phyloP scores from a whole-genome alignment of 2,329 filamentous ascomycete species.

The Pleoardoris graminearum region DNA sequence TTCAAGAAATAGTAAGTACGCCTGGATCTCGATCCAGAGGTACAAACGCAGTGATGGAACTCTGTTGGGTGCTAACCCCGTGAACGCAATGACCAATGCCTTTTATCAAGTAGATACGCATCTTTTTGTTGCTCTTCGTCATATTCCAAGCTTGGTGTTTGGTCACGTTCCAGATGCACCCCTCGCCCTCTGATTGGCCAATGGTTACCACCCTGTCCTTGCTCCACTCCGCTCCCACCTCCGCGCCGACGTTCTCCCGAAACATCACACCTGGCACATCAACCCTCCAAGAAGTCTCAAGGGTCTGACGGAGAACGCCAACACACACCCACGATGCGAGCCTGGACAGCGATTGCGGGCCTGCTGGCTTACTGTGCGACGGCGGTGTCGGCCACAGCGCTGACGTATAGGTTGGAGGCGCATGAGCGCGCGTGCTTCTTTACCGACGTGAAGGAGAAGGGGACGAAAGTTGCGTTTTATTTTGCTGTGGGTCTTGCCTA shows the following conservation, averaged over 20 bases:
- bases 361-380: constrained; percentile 72
- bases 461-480: constrained; percentile 95
- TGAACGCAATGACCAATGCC: too few relatives aligned
- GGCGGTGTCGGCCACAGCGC: constrained; percentile 78
- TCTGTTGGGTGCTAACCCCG: too few relatives aligned
- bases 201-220: constrained; percentile 13
- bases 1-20: too few relatives aligned
- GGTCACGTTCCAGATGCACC: too few relatives aligned
- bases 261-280: constrained; percentile 34
- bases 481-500: constrained; percentile 73
- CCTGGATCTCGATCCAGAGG: too few relatives aligned
- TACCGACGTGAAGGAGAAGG: constrained; percentile 72
- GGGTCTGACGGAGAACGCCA: not conserved
- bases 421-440: constrained; percentile 98
- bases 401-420: constrained; percentile 88
- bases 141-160: too few relatives aligned
- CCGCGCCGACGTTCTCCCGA: constrained; percentile 21
- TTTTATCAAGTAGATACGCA: too few relatives aligned
- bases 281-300: not conserved
- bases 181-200: constrained; percentile 20
- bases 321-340: constrained; percentile 38
- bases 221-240: constrained; percentile 10
- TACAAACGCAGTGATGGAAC: too few relatives aligned
- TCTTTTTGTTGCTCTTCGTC: too few relatives aligned
- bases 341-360: constrained; percentile 39